Conservation (phyloP, 306 rosid genomes). For the Abrus pulchellus region DNA sequence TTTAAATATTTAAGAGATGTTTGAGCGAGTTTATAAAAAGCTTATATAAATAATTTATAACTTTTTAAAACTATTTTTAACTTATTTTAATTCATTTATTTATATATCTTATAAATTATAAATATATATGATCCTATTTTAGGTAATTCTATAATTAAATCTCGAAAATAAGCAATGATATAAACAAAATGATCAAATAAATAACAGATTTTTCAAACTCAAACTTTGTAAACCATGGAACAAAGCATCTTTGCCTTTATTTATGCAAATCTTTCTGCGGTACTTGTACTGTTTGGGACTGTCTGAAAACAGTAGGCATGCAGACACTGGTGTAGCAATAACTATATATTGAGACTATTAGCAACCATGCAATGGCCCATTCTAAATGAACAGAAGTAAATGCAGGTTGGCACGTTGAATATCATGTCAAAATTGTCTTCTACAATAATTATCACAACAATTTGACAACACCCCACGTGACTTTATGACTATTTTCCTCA, state of each 20-base stretch:
- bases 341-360: neutral
- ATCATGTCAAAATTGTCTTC: constrained; percentile 54
- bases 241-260: neutral
- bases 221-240: neutral
- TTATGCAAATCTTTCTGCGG: neutral
- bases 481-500: constrained; percentile 41
- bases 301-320: constrained; percentile 26
- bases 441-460: constrained; percentile 52
- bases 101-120: no score
- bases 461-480: constrained; percentile 37
- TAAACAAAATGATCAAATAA: no score
- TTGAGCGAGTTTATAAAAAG: no score
- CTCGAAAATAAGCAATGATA: no score
- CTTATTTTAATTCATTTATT: no score
- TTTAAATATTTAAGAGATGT: neutral
- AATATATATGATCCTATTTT: no score
- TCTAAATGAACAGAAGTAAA: constrained; percentile 34
- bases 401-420: constrained; percentile 49
- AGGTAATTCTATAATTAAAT: no score
- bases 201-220: no score
- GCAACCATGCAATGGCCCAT: constrained; percentile 33
- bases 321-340: neutral
- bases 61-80: no score
- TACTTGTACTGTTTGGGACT: neutral
- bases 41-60: no score